A percentile compares a stretch with the other conserved stretches of the same genome.
phyloP scores from a whole-genome alignment of 495 filamentous ascomycete genomes.

The Copromyces sp. region DNA sequence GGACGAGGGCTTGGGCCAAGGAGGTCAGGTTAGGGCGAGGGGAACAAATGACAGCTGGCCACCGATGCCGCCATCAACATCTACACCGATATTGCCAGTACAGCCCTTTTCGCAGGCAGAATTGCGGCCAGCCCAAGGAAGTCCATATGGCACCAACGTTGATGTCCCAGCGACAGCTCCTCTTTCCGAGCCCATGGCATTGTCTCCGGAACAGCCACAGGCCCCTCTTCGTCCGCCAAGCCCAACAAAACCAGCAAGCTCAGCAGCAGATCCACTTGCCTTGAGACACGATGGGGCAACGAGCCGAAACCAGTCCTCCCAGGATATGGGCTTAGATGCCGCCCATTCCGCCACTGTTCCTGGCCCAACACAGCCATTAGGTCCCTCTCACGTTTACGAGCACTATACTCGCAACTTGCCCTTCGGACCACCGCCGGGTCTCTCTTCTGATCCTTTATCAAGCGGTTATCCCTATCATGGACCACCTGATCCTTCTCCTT shows the following conservation, averaged over 20 bases:
- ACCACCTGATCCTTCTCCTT: constrained; percentile 67
- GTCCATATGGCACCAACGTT: not conserved
- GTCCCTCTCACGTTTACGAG: not conserved
- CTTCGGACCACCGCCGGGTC: not conserved
- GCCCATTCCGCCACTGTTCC: not conserved
- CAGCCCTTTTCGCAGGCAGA: not conserved
- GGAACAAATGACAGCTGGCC: not conserved
- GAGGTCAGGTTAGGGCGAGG: not conserved
- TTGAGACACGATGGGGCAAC: constrained; percentile 32
- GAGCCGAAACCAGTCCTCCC: constrained; percentile 17
- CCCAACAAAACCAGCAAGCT: constrained; percentile 33
- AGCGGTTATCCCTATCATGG: constrained; percentile 40
- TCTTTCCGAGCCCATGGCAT: not conserved
- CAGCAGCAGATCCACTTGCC: constrained; percentile 28
- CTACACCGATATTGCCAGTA: not conserved
- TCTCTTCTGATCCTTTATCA: not conserved
- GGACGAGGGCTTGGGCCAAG: not conserved
- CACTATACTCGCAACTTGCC: not conserved
- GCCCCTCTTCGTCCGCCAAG: constrained; percentile 30
- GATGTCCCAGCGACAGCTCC: not conserved
- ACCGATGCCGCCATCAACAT: not conserved
- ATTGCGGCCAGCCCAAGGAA: not conserved
- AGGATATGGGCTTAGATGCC: constrained; percentile 12
- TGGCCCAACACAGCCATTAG: not conserved
- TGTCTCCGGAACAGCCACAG: not conserved